These are phyloP conservation scores for Emydomyces testavorans DNA, from an alignment of 2,329 filamentous ascomycete genomes.

Conservation along the genomic window DNA sequence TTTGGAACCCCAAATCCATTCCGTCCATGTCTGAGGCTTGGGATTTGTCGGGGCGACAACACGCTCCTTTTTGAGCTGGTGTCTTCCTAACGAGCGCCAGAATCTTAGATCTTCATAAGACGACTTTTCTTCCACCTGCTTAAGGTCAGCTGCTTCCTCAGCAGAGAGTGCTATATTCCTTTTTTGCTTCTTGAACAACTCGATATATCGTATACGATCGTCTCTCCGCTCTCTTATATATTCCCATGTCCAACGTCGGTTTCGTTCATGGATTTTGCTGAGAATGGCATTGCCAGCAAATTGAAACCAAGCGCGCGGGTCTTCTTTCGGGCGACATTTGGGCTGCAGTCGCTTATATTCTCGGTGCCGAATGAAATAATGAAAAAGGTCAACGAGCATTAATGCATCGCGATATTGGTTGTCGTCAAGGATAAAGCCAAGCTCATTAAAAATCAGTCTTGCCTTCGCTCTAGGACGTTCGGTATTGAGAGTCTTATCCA, in stretches of 20 bases:
- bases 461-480: constrained; percentile 80
- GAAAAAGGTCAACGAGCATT: constrained; percentile 97
- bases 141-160: constrained; percentile 60
- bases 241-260: constrained; percentile 88
- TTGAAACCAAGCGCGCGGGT: constrained; percentile 80
- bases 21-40: constrained; percentile 71
- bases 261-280: constrained; percentile 87
- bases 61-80: constrained; percentile 90
- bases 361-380: constrained; percentile 95
- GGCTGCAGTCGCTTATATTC: constrained; percentile 92
- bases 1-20: constrained; percentile 84
- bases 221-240: constrained; percentile 90
- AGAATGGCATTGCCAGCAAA: constrained; percentile 86
- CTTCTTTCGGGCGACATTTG: constrained; percentile 71
- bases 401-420: constrained; percentile 93
- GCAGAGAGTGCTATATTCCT: constrained; percentile 56
- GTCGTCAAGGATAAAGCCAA: constrained; percentile 94
- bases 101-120: constrained; percentile 93
- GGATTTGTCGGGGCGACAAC: constrained; percentile 58
- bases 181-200: constrained; percentile 90
- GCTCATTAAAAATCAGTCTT: constrained; percentile 85
- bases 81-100: constrained; percentile 88
- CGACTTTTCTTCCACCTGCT: constrained; percentile 71
- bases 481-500: constrained; percentile 80
- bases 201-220: constrained; percentile 77